These are phyloP conservation scores for Backusella parvicylindrica DNA, from an alignment of 192 early-diverging fungal genomes.

Conservation along the genomic window DNA sequence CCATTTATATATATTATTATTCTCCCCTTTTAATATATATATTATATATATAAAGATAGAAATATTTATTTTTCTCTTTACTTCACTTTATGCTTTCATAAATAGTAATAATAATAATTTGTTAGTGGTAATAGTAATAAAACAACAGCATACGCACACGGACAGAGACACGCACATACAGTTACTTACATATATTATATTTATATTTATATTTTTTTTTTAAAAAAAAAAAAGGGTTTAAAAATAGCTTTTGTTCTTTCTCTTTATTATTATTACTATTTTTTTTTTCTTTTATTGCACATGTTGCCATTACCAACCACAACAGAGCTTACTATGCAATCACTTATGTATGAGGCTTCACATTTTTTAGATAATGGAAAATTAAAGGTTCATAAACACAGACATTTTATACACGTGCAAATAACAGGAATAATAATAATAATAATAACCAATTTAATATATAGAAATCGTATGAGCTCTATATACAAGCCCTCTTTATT, in stretches of 20 bases:
- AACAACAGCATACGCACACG: background rate
- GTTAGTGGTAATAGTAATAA: constrained; percentile 2
- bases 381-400: constrained; percentile 4
- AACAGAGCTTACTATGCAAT: background rate
- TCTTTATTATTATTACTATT: background rate
- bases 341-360: background rate
- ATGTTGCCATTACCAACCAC: background rate
- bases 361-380: background rate
- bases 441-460: background rate
- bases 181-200: background rate
- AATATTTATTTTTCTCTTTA: background rate
- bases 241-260: background rate
- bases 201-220: no score
- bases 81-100: background rate
- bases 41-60: background rate
- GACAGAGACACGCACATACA: background rate
- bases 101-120: background rate
- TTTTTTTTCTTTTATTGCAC: no score
- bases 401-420: background rate
- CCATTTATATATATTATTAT: background rate
- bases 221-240: background rate
- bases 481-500: constrained; percentile 42
- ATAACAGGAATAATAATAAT: background rate
- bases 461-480: constrained; percentile 27
- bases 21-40: background rate